These are phyloP conservation scores for Nicotiana tabacum DNA, from an alignment of 257 asterid species.

Conservation along the genomic window DNA sequence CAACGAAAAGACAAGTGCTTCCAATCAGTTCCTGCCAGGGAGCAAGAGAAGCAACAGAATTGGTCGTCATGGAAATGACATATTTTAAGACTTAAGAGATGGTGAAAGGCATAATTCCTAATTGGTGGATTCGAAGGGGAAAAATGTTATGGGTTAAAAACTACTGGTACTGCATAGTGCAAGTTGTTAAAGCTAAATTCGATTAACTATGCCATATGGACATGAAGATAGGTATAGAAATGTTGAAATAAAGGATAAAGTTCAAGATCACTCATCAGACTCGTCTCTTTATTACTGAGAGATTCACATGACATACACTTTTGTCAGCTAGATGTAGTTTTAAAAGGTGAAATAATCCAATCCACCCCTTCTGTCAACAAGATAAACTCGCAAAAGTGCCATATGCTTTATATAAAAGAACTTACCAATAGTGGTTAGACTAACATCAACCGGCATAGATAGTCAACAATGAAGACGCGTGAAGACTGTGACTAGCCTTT, in stretches of 20 bases:
- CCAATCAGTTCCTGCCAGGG: constrained; percentile 80
- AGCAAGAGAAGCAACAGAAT: constrained; percentile 7
- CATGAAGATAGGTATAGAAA: background rate
- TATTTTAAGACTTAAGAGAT: background rate
- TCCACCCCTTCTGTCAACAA: background rate
- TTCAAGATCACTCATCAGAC: background rate
- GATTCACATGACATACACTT: too few species aligned
- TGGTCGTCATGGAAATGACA: background rate
- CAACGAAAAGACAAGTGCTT: constrained; percentile 69
- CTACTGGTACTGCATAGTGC: background rate
- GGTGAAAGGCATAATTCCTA: background rate
- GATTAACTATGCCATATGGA: background rate
- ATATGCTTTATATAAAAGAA: background rate
- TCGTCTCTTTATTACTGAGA: background rate
- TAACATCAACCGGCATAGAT: background rate
- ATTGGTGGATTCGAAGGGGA: background rate
- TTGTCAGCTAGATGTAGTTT: background rate
- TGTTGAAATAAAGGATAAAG: background rate
- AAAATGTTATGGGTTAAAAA: background rate
- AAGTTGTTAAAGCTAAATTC: background rate
- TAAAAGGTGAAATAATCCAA: constrained; percentile 3
- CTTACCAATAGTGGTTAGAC: background rate
- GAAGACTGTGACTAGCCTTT: background rate
- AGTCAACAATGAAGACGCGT: background rate
- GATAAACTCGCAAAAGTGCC: background rate